Percentiles rank a stretch among this genome's conserved stretches.
phyloP scores from a whole-genome alignment of 768 basidiomycete genomes.

The Mycena sanguinolenta region DNA sequence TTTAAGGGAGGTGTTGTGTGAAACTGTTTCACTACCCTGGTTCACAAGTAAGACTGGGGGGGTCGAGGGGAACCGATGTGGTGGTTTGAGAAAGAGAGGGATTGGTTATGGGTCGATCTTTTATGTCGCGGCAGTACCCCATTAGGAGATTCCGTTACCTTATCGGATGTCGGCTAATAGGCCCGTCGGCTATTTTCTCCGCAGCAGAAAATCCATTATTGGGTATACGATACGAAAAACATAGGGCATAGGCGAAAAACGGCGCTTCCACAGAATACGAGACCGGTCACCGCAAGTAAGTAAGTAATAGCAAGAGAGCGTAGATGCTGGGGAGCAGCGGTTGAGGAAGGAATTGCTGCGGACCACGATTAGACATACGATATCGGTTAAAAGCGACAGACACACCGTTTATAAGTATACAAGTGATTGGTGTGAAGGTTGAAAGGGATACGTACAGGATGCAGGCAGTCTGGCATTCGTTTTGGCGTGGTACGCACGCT shows the following conservation, averaged over 20 bases:
- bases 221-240: conserved; percentile 22
- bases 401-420: conserved; percentile 37
- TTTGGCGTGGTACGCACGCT: conserved; percentile 7
- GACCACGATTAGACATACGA: background rate
- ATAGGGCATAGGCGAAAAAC: conserved; percentile 22
- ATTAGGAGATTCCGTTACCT: conserved; percentile 7
- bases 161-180: background rate
- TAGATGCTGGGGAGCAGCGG: conserved; percentile 21
- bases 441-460: conserved; percentile 26
- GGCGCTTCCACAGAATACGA: conserved; percentile 15
- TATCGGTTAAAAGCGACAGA: background rate
- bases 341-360: conserved; percentile 25
- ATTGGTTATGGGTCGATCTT: background rate
- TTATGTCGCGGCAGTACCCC: background rate
- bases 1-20: background rate
- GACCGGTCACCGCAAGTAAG: conserved; percentile 18
- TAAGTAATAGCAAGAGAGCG: conserved; percentile 29
- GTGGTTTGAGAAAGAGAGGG: conserved; percentile 6
- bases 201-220: conserved; percentile 4
- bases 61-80: background rate
- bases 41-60: background rate
- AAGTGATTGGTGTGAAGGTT: conserved; percentile 29
- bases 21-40: background rate
- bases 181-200: background rate
- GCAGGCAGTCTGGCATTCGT: conserved; percentile 7